phyloP scores from a whole-genome alignment of 2,329 filamentous ascomycete species.

The Geosmithia morbida region DNA sequence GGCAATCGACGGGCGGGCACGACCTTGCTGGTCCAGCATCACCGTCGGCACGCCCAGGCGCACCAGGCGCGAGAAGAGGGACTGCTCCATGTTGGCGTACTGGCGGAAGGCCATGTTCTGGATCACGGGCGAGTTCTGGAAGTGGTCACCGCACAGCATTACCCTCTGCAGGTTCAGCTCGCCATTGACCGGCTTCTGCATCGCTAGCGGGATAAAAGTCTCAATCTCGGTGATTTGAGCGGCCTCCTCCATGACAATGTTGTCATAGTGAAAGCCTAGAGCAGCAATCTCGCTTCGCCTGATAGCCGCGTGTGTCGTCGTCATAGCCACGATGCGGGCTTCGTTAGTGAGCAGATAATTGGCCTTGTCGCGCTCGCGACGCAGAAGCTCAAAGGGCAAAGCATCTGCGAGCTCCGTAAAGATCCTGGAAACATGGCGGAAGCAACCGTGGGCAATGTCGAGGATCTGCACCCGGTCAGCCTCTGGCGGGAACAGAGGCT shows the following conservation, averaged over 20 bases:
- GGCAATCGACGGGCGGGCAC: slow-evolving; percentile 75
- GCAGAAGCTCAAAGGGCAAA: slow-evolving; percentile 85
- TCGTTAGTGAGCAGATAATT: slow-evolving; percentile 94
- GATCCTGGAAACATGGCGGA: slow-evolving; percentile 76
- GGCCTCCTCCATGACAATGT: slow-evolving; percentile 95
- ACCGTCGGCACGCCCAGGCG: slow-evolving; percentile 86
- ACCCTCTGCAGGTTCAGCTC: slow-evolving; percentile 71
- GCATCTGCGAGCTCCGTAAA: slow-evolving; percentile 90
- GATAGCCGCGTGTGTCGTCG: slow-evolving; percentile 94
- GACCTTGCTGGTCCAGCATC: slow-evolving; percentile 83
- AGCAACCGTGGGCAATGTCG: slow-evolving; percentile 72
- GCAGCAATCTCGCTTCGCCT: slow-evolving; percentile 76
- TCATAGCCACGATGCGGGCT: slow-evolving; percentile 98
- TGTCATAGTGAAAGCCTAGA: slow-evolving; percentile 95
- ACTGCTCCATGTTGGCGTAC: slow-evolving; percentile 93
- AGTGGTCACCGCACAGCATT: slow-evolving; percentile 86
- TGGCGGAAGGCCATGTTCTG: slow-evolving; percentile 89
- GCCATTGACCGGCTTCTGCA: slow-evolving; percentile 67
- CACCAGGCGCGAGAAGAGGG: slow-evolving; percentile 80
- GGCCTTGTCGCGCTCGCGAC: slow-evolving; percentile 78
- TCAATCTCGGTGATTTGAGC: slow-evolving; percentile 97
- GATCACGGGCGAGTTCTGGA: slow-evolving; percentile 91
- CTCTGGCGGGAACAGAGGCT: slow-evolving; percentile 63
- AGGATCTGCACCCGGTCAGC: slow-evolving; percentile 51
- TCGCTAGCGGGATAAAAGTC: slow-evolving; percentile 86